Conservation (phyloP, 1,284 basidiomycete species). For the Ustilago loliicola region DNA sequence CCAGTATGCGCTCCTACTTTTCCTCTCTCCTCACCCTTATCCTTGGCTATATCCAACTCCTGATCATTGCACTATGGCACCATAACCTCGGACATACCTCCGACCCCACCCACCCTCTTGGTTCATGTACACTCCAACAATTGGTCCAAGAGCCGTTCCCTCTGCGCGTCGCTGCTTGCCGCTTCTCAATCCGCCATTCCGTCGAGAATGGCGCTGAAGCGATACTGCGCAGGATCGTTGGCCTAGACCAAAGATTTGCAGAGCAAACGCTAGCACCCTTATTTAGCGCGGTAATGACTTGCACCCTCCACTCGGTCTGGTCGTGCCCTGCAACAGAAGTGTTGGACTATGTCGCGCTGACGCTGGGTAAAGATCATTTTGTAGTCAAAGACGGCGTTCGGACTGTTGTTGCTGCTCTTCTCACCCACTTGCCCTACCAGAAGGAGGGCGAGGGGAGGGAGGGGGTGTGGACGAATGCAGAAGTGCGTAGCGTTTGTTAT, state of each 20-base stretch:
- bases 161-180: background rate
- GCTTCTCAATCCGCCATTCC: background rate
- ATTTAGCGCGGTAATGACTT: conserved; percentile 65
- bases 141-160: conserved; percentile 35
- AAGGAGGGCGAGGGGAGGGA: background rate
- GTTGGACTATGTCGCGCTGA: conserved; percentile 66
- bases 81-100: conserved; percentile 47
- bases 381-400: conserved; percentile 65
- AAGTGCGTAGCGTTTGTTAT: conserved; percentile 13
- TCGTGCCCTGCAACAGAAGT: conserved; percentile 61
- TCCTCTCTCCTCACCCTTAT: conserved; percentile 33
- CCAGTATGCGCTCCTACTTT: conserved; percentile 18
- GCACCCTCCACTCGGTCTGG: conserved; percentile 36
- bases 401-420: conserved; percentile 54
- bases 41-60: conserved; percentile 62
- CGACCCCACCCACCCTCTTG: conserved; percentile 51
- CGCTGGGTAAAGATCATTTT: conserved; percentile 62
- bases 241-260: conserved; percentile 43
- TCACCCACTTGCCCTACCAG: conserved; percentile 19
- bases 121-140: conserved; percentile 30
- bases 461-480: conserved; percentile 31
- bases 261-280: conserved; percentile 57
- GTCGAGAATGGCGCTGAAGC: conserved; percentile 23
- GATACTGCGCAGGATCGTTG: conserved; percentile 18
- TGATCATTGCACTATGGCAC: conserved; percentile 57